These are phyloP conservation scores for Xylaria polymorpha DNA, from an alignment of 2,329 filamentous ascomycete species.

Conservation along the genomic window DNA sequence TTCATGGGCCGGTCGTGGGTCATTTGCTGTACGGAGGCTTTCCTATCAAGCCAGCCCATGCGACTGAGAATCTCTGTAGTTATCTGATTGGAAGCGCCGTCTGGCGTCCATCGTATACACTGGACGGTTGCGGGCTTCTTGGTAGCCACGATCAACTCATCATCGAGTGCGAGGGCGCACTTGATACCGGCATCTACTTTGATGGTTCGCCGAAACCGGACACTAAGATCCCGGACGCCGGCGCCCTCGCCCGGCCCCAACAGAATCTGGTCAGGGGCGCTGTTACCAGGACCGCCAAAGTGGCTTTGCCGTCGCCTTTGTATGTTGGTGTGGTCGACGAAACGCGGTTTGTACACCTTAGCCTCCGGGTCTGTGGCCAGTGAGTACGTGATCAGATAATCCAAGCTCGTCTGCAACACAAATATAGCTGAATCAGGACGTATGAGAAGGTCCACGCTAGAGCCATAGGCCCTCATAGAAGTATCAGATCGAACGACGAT, in stretches of 20 bases:
- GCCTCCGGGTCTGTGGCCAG: slow-evolving; percentile 85
- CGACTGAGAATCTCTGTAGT: slow-evolving; percentile 89
- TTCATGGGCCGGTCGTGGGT: slow-evolving; percentile 97
- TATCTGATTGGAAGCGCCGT: slow-evolving; percentile 83
- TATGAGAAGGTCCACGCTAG: slow-evolving; percentile 84
- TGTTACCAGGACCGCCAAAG: slow-evolving; percentile 65
- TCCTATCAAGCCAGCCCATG: slow-evolving; percentile 87
- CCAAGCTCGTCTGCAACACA: slow-evolving; percentile 85
- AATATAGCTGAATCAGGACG: slow-evolving; percentile 93
- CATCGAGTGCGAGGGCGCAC: slow-evolving; percentile 87
- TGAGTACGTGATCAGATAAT: slow-evolving; percentile 94
- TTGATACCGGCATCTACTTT: slow-evolving; percentile 96
- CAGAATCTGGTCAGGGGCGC: slow-evolving; percentile 70
- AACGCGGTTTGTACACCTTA: slow-evolving; percentile 85
- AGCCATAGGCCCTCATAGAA: slow-evolving; percentile 85
- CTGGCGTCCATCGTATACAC: slow-evolving; percentile 94
- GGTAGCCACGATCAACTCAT: slow-evolving; percentile 92
- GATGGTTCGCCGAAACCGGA: slow-evolving; percentile 97
- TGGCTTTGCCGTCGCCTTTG: slow-evolving; percentile 72
- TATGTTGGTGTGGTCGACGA: slow-evolving; percentile 74
- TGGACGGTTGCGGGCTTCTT: slow-evolving; percentile 93
- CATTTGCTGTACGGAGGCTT: slow-evolving; percentile 82
- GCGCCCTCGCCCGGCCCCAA: slow-evolving; percentile 84
- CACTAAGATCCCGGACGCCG: slow-evolving; percentile 85
- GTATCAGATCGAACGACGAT: slow-evolving; percentile 83